phyloP scores from a whole-genome alignment of 768 basidiomycete genomes.

The Leucocoprinus leucothites region DNA sequence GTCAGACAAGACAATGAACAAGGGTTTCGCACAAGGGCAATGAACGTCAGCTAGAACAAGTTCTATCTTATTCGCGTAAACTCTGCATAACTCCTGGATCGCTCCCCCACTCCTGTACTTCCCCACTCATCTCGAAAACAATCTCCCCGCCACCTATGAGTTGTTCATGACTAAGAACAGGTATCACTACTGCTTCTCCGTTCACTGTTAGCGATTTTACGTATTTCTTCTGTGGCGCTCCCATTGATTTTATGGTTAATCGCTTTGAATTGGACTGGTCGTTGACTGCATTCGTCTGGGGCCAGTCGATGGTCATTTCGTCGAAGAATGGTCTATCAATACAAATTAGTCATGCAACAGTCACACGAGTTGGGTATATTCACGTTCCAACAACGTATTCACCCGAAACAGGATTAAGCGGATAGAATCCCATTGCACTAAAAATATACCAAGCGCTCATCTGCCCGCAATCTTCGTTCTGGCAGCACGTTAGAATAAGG shows the following conservation, averaged over 20 bases:
- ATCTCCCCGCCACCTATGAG: constrained; percentile 54
- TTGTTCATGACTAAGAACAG: constrained; percentile 60
- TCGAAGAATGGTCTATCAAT: constrained; percentile 45
- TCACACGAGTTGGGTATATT: constrained; percentile 18
- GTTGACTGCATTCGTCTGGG: constrained; percentile 25
- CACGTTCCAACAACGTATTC: constrained; percentile 77
- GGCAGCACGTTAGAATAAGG: neutral
- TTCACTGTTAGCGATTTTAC: constrained; percentile 59
- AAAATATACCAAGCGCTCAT: constrained; percentile 91
- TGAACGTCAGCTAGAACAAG: no score
- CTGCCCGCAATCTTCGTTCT: constrained; percentile 91
- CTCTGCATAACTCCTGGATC: constrained; percentile 20
- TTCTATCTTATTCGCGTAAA: no score
- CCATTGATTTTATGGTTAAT: constrained; percentile 52
- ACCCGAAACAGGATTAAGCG: constrained; percentile 76
- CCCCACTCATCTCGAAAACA: constrained; percentile 62
- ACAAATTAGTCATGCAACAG: neutral
- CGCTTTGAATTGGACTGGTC: constrained; percentile 15
- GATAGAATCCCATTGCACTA: constrained; percentile 80
- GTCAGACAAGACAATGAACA: no score
- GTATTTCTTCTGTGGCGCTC: constrained; percentile 58
- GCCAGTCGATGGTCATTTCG: constrained; percentile 53
- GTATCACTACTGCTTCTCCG: constrained; percentile 36
- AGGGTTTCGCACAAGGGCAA: no score
- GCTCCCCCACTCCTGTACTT: constrained; percentile 31